Conservation (phyloP, 352 stramenopile genomes). For the Phytophthora litchii region DNA sequence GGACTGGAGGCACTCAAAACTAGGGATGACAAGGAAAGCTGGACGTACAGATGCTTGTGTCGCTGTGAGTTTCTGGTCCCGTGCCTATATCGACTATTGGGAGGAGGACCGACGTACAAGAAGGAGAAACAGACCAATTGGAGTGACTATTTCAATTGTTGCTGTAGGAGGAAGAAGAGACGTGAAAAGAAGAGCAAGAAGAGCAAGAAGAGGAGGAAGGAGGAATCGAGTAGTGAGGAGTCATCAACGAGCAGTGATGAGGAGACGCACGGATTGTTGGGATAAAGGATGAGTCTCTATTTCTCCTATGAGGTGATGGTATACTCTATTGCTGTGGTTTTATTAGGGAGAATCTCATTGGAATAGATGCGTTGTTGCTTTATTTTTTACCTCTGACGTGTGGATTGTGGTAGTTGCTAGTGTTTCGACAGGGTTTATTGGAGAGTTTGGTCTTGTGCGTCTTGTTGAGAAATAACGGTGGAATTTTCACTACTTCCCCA, state of each 20-base stretch:
- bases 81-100: slow-evolving; percentile 67
- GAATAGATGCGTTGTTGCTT: slow-evolving; percentile 15
- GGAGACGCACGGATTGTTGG: slow-evolving; percentile 62
- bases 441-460: too few species aligned
- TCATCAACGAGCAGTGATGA: slow-evolving; percentile 20
- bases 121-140: slow-evolving; percentile 35
- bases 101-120: slow-evolving; percentile 71
- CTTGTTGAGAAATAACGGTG: too few species aligned
- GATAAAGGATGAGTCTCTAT: slow-evolving; percentile 26
- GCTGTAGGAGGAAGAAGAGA: slow-evolving; percentile 25
- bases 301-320: not conserved
- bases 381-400: not conserved
- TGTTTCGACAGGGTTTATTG: too few species aligned
- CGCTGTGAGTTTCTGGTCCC: slow-evolving; percentile 79
- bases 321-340: too few species aligned
- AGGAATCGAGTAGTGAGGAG: slow-evolving; percentile 20
- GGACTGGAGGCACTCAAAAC: slow-evolving; percentile 9
- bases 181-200: slow-evolving; percentile 5
- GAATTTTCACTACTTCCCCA: slow-evolving; percentile 26
- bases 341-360: not conserved
- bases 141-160: slow-evolving; percentile 24
- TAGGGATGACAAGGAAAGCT: slow-evolving; percentile 67
- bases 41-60: slow-evolving; percentile 71
- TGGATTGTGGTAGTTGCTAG: too few species aligned
- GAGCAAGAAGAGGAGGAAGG: slow-evolving; percentile 27